Base-by-base conservation (phyloP, 2,329 filamentous ascomycete genomes). In the Fonsecaea multimorphosa region DNA sequence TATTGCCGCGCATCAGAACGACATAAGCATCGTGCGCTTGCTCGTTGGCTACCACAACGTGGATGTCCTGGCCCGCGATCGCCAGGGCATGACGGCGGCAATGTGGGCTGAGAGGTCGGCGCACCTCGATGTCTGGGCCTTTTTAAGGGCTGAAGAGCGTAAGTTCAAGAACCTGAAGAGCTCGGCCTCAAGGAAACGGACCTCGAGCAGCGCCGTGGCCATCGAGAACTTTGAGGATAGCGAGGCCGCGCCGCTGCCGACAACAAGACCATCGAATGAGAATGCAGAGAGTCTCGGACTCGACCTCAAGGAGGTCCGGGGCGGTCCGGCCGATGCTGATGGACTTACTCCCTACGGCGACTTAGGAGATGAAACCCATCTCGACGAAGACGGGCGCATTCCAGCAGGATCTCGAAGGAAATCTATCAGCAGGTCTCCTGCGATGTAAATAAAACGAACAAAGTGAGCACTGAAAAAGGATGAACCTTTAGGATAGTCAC, bases 1-100 rank as follows among this genome's bases (percentile, higher is more conserved):
- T 54, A 59, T 83, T 19, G 78, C 80, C 1, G 73, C 77, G 3
- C 73, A 72, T 2, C 61, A 76, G 12, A 78, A 77, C 7, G 79
- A 79, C 40, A 74, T 80, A 64, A 71, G 74, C 4, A 71, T 78
- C 2, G 68, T 79, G 1, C 73, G 73, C 11, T 51, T 78, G 2
- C 63, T 81, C 7, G 74, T 80, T 1, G 74, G 78, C 29, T 75
- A 76, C 19, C 66, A 65, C 19, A 66, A 65, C 1, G 74, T 77
- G 11, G 72, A 78, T 64, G 55, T 80, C n/a, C 72, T 78, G 38
- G 72, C 71, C 29, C 32, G 64, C 54, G 69, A 70, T 34, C 59
- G 52, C 12, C 58, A 64, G 58, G 64, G 68, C n/a, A 29, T 63
- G 9, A 70, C 68, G 8, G 61, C 70, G 0, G 51, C 58, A 6